Evolutionary conservation across 306 rosid species (phyloP), one percentile per base, ranked within the genome.

Genomic region (Sophora flavescens): DNA sequence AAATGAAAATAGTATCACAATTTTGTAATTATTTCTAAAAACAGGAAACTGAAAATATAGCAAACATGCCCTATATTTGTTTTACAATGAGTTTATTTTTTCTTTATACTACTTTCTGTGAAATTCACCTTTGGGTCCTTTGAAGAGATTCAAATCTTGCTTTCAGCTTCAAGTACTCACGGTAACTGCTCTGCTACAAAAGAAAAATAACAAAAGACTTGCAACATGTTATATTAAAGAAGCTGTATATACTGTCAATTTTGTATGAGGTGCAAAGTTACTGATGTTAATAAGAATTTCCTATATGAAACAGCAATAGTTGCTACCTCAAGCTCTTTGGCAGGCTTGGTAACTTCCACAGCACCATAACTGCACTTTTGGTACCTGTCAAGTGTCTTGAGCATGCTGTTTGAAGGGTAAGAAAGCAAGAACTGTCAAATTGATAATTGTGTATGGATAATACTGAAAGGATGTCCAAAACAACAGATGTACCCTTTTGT

Each of bases 311-410:
- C 38, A 48, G 52, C 26, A 30, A 5, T 4, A 35, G 18, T 51
- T 12, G 6, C 50, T 59, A 95, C 99, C 99, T 95, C 99, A 54
- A 95, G 96, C 70, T 95, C 99, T 84, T 89, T 92, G 83, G 87
- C 84, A 28, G 97, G 97, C 76, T 76, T 89, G 82, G 77, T 86
- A 56, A 90, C 91, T 84, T 95, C 99, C 28, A 92, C 89, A 13
- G 93, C 90, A 68, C 97, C 97, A 84, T 92, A 95, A 63, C 97
- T 95, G 75, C 99, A 92, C 56, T 92, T 95, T 79, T 93, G 98
- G 85, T 93, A 93, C 89, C 92, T 85, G 14, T 82, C 82, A 64
- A 82, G 82, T 16, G 85, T 77, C 64, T 82, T 82, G 59, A 82
- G 85, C 85, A 82, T 82, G 75, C 85, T 82, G 51, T 6, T 76